Evolutionary conservation across 2,329 filamentous ascomycete genomes (phyloP), one percentile per base, ranked within the genome.

Genomic region (Penicillium verrucosum): DNA sequence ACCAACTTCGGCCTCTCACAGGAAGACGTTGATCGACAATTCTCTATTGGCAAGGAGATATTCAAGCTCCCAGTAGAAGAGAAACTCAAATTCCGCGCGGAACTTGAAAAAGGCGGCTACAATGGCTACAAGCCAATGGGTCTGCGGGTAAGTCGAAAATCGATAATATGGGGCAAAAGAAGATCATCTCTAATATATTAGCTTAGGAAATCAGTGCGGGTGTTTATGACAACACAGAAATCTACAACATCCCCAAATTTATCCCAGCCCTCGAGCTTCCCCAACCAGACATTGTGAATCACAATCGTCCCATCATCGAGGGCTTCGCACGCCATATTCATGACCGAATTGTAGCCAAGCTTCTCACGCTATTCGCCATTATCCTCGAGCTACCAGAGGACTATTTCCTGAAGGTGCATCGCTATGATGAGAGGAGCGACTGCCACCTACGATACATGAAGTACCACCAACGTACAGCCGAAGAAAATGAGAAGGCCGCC

Each of bases 361-460:
- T 64, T 5, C 50, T 64, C 12, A 41, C 21, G 1, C 52, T 63
- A 2, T 34, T 63, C 68, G 84, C 85, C 5, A 77, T 85, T 0
- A 47, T 54, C 1, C 76, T 87, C 0, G 79, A 87, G 65, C 73
- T 88, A 0, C 82, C 83, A 0, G 79, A 83, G 40, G 83, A 86
- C 16, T 76, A 80, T 53, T 74, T 87, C 42, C 73, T 81, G 59
- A 73, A 79, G 18, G 73, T 81, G 1, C 85, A 87, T 68, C 76
- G 73, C 6, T 87, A 85, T 68, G 78, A 84, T 0, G 76, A 79
- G 30, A 78, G 80, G 30, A 77, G 80, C n/a, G 83, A 86, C 61
- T 81, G 82, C 30, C 82, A 86, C 56, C 75, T 85, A 30, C 77
- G 85, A 1, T 86, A 85, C 67, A 85, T 86, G 82, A 77, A 79